Evolutionary conservation across 2,329 filamentous ascomycete species (phyloP).

Genomic region (Apiospora hydei): DNA sequence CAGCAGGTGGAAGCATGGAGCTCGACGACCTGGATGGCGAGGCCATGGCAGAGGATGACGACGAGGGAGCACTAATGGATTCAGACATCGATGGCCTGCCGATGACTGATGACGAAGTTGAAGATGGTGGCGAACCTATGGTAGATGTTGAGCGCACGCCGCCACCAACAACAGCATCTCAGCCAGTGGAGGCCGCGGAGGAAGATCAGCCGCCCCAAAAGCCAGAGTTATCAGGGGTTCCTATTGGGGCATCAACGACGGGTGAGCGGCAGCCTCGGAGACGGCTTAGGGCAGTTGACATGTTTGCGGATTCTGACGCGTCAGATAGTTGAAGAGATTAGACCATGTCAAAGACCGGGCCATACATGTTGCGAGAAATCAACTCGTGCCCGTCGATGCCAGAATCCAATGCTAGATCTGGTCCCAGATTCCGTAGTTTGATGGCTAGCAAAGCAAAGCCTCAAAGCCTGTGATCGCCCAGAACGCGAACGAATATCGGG

Average conservation of each 20-base stretch:
- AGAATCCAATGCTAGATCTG: too few relatives aligned
- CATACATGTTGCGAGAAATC: background rate
- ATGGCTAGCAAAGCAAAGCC: background rate
- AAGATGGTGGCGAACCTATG: conserved; percentile 46
- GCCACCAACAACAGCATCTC: conserved; percentile 27
- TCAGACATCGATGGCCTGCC: conserved; percentile 55
- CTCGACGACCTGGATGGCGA: conserved; percentile 51
- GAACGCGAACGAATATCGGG: background rate
- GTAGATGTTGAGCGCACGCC: conserved; percentile 38
- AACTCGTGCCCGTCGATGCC: background rate
- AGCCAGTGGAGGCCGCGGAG: background rate
- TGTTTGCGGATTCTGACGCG: conserved; percentile 82
- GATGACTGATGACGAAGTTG: conserved; percentile 47
- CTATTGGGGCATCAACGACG: conserved; percentile 37
- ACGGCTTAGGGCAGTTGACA: conserved; percentile 80
- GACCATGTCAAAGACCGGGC: too few relatives aligned
- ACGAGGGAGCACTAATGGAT: conserved; percentile 53
- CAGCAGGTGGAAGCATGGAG: conserved; percentile 48
- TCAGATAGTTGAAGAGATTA: conserved; percentile 35
- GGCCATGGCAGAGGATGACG: conserved; percentile 53
- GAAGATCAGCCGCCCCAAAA: background rate
- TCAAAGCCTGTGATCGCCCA: background rate
- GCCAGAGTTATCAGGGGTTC: conserved; percentile 33
- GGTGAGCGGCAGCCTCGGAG: conserved; percentile 53
- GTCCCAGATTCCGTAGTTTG: background rate